phyloP scores from a whole-genome alignment of 306 rosid species.

The Gynostemma pentaphyllum region DNA sequence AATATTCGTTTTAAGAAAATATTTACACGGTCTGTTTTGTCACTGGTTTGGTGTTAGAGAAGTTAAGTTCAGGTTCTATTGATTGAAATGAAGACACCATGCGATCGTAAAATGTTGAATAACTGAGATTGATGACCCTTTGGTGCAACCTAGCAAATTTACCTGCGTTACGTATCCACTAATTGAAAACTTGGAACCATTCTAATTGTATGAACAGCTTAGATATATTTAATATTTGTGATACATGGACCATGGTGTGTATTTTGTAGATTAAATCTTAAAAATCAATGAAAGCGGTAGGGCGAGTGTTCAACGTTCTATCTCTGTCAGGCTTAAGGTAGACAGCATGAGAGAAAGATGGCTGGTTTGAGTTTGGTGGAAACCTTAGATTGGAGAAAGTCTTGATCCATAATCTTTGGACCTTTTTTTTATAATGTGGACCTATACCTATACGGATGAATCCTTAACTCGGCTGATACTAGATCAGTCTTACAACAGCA shows the following conservation, averaged over 20 bases:
- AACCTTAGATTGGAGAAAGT: background rate
- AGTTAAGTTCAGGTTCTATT: background rate
- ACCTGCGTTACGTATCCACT: too few species aligned
- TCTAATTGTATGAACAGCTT: too few species aligned
- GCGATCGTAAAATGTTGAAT: too few species aligned
- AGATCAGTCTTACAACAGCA: background rate
- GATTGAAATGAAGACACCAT: background rate
- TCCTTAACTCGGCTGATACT: background rate
- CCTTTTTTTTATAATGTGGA: background rate
- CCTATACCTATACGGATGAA: too few species aligned
- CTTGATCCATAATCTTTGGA: background rate
- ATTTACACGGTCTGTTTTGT: background rate
- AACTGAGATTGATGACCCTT: background rate
- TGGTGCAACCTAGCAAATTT: background rate
- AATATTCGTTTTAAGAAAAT: background rate
- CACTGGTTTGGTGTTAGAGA: background rate
- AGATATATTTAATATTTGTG: too few species aligned
- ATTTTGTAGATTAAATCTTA: too few species aligned
- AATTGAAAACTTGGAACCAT: too few species aligned
- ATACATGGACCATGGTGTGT: too few species aligned
- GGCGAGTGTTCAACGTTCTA: too few species aligned
- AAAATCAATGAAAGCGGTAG: too few species aligned
- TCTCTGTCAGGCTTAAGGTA: too few species aligned
- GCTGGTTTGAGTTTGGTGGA: background rate
- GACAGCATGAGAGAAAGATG: too few species aligned